Percentiles rank a stretch among this genome's conserved stretches.
Evolutionary conservation across 1,139 yeast genomes (phyloP).

Genomic region (Diutina scorzettiae): DNA sequence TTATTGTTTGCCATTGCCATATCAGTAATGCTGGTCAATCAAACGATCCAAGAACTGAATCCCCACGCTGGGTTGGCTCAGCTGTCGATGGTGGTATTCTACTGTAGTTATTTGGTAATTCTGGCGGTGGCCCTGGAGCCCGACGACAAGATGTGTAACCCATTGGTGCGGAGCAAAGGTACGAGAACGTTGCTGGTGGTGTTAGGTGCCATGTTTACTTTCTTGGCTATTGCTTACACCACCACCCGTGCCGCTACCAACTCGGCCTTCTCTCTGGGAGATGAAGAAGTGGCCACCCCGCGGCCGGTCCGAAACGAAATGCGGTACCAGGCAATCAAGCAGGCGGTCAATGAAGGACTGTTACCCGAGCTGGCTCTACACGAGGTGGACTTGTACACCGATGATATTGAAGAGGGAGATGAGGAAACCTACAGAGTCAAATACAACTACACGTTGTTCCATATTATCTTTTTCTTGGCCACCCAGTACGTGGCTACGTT

Average conservation of each 20-base stretch:
- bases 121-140: conserved; percentile 97
- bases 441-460: conserved; percentile 84
- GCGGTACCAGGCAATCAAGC: conserved; percentile 80
- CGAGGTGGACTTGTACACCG: conserved; percentile 53
- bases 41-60: conserved; percentile 79
- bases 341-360: conserved; percentile 92
- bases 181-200: conserved; percentile 84
- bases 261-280: conserved; percentile 42
- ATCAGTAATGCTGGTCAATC: conserved; percentile 65
- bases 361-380: conserved; percentile 84
- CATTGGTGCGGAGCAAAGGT: conserved; percentile 77
- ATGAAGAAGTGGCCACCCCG: conserved; percentile 9
- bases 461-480: conserved; percentile 83
- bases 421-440: conserved; percentile 62
- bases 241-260: conserved; percentile 89
- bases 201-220: conserved; percentile 86
- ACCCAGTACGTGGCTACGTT: conserved; percentile 96
- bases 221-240: conserved; percentile 91
- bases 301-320: conserved; percentile 43
- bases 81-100: conserved; percentile 88
- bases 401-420: conserved; percentile 32
- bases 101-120: conserved; percentile 84
- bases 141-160: conserved; percentile 86
- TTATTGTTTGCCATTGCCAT: conserved; percentile 50
- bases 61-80: conserved; percentile 97